Conservation (phyloP, 179 eudicot species). For the Spinacia oleracea region DNA sequence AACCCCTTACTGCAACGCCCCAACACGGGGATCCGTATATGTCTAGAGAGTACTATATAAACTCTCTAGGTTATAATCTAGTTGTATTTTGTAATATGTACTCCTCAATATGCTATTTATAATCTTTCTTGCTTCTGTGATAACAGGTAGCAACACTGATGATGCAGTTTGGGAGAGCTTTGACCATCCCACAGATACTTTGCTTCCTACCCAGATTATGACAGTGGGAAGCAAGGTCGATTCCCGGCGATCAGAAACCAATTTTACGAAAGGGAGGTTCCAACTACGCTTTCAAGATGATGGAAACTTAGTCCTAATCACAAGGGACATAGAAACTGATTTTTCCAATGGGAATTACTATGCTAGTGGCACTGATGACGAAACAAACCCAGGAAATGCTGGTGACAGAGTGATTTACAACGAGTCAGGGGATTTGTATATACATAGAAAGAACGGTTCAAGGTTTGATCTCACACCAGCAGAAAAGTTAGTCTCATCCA, state of each 20-base stretch:
- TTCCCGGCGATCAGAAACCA: conserved; percentile 24
- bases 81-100: no score
- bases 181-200: conserved; percentile 38
- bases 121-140: no score
- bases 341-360: conserved; percentile 24
- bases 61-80: no score
- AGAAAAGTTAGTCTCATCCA: not conserved
- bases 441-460: conserved; percentile 23
- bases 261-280: conserved; percentile 42
- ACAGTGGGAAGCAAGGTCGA: conserved; percentile 9
- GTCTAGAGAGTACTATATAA: no score
- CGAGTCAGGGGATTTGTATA: conserved; percentile 31
- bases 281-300: conserved; percentile 27
- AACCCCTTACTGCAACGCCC: no score
- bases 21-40: no score
- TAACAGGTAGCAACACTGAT: not conserved
- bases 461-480: conserved; percentile 11
- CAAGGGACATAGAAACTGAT: conserved; percentile 20
- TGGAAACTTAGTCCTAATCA: conserved; percentile 37
- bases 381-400: not conserved
- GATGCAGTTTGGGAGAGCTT: conserved; percentile 38
- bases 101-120: no score
- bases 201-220: conserved; percentile 39
- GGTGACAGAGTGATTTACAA: conserved; percentile 22
- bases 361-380: not conserved